These are phyloP conservation scores for Pyrenochaeta sp. DNA, from an alignment of 2,329 filamentous ascomycete genomes.

Conservation along the genomic window DNA sequence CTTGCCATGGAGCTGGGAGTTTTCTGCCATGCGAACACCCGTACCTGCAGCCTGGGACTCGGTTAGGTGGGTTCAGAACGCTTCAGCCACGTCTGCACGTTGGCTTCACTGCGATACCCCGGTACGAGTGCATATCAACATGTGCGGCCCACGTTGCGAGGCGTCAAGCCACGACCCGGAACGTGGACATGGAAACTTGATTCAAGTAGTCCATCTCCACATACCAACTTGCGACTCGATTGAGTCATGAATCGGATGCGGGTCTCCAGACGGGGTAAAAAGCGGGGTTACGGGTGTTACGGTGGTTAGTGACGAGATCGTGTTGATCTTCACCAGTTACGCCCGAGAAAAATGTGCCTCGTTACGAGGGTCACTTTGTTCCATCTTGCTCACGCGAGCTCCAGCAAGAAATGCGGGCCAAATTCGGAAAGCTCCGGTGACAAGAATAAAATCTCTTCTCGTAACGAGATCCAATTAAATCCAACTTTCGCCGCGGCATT, in stretches of 20 bases:
- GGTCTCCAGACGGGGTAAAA: conserved; percentile 13
- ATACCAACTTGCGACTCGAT: background rate
- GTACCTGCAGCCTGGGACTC: background rate
- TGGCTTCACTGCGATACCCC: background rate
- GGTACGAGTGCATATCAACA: background rate
- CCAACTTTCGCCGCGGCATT: conserved; percentile 1
- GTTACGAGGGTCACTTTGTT: conserved; percentile 22
- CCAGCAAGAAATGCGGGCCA: background rate
- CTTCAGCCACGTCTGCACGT: background rate
- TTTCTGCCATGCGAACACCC: background rate
- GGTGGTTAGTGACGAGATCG: too few species aligned
- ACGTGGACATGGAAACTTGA: conserved; percentile 1
- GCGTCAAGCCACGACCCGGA: background rate
- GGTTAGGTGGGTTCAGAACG: background rate
- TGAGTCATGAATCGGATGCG: background rate
- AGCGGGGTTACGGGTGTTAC: conserved; percentile 19
- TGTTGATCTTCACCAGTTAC: too few species aligned
- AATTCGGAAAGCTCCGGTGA: too few species aligned
- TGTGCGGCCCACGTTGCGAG: conserved; percentile 9
- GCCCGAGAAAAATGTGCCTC: conserved; percentile 22
- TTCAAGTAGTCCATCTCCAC: background rate
- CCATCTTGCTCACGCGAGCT: background rate
- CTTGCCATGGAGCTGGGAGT: background rate
- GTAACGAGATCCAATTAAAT: conserved; percentile 16
- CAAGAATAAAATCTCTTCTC: too few species aligned